Evolutionary conservation across 1,284 basidiomycete species (phyloP), one percentile per base, ranked within the genome.

Genomic region (Microbotryum scabiosae): DNA sequence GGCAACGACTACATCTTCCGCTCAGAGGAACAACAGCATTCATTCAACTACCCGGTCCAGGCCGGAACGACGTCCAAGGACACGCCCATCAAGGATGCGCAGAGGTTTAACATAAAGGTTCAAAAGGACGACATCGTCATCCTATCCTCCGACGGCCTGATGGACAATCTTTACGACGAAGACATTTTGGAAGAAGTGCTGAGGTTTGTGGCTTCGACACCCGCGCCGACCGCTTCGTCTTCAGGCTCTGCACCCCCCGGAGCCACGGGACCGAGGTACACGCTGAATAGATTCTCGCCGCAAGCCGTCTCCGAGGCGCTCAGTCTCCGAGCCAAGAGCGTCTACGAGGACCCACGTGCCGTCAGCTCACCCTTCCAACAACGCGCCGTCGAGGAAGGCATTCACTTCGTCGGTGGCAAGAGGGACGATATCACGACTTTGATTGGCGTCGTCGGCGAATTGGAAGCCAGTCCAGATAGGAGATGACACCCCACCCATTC

Each of bases 81-180:
- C 20, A 83, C 82, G 52, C 85, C 86, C 60, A 80, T 74, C 74
- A 80, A 81, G 62, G 82, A 90, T 62, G 90, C 91, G 0, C 85
- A 86, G 61, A 77, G 85, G 10, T 80, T 78, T 73, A 84, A 84
- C 3, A 78, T 97, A 7, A 84, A 85, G 23, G 90, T 97, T 5
- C 82, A 84, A 70, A 83, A 83, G 51, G 86, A 89, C 64, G 93
- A 97, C 71, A 87, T 97, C 48, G 83, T 97, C 51, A 87, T 97
- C 60, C 82, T 97, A 41, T 87, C 90, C 3, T 85, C 82, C 43
- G 93, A 97, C 73, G 93, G 93, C 1, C 79, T 97, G 54, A 86
- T 87, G 71, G 93, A 97, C 75, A 97, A 97, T 71, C 77, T 97
- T 54, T 97, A 92, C 82, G 92, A 97, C 73, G 87, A 90, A 71